Base-by-base conservation (phyloP, 306 rosid species). In the Quercus alba region DNA sequence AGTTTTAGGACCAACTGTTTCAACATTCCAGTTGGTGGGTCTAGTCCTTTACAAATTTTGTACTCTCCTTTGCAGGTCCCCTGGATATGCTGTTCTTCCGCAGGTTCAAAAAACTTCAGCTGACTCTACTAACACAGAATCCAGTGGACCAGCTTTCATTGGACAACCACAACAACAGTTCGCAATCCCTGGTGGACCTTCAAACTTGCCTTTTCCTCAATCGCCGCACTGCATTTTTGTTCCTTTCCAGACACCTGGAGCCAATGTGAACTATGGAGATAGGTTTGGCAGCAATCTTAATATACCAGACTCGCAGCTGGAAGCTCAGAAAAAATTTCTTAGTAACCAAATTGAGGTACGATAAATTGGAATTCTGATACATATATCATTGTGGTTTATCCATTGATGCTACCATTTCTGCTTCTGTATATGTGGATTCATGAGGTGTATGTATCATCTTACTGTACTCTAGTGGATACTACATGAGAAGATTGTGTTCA, bases 331-430 rank as follows among this genome's bases (percentile, higher is more conserved):
- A 83, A 87, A 79, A 79, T 66, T 91, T 78, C 73, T 92, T 66
- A 82, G 84, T 59, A 82, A 52, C 75, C 98, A 35, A 85, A 91
- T 90, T 72, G 89, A 91, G 99, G 99, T 95, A 88, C 57, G 21
- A 13, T 28, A 54, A 54, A 30, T 49, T 13, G 6, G 66, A 18
- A 58, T 59, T 56, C 41, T n/a, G 57, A 51, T 64, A 49, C 58
- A 21, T 20, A 11, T 66, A 69, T n/a, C 67, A 68, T 21, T 33
- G 35, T 70, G 20, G 56, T n/a, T 31, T 67, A 64, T 64, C 17
- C 66, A 20, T 59, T 59, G 54, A 49, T 49, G 54, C 17, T 49
- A 1, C 54, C 54, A 49, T 12, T 49, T 12, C 54, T 49, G 54
- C 54, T 49, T 49, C 17, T 49, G 3, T 49, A 12, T 10, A 49